Evolutionary conservation across 2,329 filamentous ascomycete species (phyloP), one percentile per base, ranked within the genome.

Genomic region (Fusarium xyrophilum): DNA sequence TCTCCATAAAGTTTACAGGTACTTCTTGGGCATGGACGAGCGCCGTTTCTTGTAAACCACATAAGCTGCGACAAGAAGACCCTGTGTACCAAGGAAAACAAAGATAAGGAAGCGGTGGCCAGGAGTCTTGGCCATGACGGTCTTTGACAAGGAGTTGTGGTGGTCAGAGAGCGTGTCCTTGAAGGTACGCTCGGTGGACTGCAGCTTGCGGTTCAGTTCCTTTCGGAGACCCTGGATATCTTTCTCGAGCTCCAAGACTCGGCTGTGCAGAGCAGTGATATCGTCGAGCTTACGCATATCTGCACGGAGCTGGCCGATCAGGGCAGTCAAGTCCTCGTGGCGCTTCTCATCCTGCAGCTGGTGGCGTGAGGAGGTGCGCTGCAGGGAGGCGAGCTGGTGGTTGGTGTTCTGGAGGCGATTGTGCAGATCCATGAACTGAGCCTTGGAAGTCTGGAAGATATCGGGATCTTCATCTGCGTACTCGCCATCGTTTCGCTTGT

Each of bases 21-120:
- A 97, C 82, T 97, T 97, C 85, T 97, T 97, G n/a, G 93, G 93
- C 78, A 89, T 88, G 68, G 84, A 88, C 39, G 87, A 84, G 80
- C 90, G 88, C 75, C 91, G 89, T 73, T 89, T 86, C 86, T 97
- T 97, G 81, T 97, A 97, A 62, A 89, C 76, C 38, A 93, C 78
- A 76, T 94, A 97, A 2, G 84, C 86, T 4, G 80, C 88, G 1
- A 88, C 87, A 33, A 96, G 82, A 69, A 93, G 76, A 50, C 92
- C 76, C 80, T 97, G 93, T 67, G 92, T 88, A 21, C 86, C 89
- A 58, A 97, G 82, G 61, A 97, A 85, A 63, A 93, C 81, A 73
- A 90, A 85, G 68, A 97, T 86, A 71, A 89, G 78, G 68, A 78
- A 82, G 21, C 80, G 79, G 76, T 88, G 85, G 32, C 83, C 81